Evolutionary conservation across 805 yeast species (phyloP).

Genomic region (Gaillardinia entomophila): DNA sequence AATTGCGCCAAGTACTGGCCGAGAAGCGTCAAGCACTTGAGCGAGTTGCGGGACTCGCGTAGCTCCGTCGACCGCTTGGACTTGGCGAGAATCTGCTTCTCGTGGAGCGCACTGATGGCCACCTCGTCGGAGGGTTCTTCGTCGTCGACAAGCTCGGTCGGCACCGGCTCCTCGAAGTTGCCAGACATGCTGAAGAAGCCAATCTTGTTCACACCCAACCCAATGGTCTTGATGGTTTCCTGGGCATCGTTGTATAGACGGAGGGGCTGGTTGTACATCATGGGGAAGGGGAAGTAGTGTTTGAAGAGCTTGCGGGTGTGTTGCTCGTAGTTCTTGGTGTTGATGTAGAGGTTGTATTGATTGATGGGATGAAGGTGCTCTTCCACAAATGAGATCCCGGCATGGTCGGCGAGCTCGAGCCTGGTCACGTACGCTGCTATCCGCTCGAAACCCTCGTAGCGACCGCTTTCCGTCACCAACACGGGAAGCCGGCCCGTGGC

Average conservation of each 20-base stretch:
- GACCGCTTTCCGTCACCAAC: slow-evolving; percentile 20
- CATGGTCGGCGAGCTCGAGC: slow-evolving; percentile 35
- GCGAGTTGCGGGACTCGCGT: slow-evolving; percentile 27
- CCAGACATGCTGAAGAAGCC: slow-evolving; percentile 25
- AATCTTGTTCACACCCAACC: slow-evolving; percentile 18
- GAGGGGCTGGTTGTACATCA: slow-evolving; percentile 67
- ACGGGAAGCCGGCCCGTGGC: slow-evolving; percentile 47
- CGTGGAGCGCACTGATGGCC: slow-evolving; percentile 35
- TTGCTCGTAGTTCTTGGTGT: slow-evolving; percentile 52
- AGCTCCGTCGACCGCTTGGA: slow-evolving; percentile 24
- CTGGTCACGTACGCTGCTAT: slow-evolving; percentile 28
- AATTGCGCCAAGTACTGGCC: slow-evolving; percentile 12
- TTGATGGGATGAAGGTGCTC: slow-evolving; percentile 43
- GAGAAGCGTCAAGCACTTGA: slow-evolving; percentile 24
- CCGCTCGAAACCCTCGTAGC: slow-evolving; percentile 33
- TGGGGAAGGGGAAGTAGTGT: slow-evolving; percentile 58
- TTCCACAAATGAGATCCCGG: slow-evolving; percentile 37
- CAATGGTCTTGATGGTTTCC: slow-evolving; percentile 24
- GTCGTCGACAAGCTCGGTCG: slow-evolving; percentile 26
- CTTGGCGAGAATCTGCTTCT: slow-evolving; percentile 26
- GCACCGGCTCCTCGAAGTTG: slow-evolving; percentile 7
- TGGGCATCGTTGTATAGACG: slow-evolving; percentile 34
- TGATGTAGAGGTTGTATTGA: slow-evolving; percentile 52
- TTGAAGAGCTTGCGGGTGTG: slow-evolving; percentile 53
- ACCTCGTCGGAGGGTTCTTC: slow-evolving; percentile 8